Base-by-base conservation (phyloP, 805 yeast genomes). In the Metschnikowia cubensis region DNA sequence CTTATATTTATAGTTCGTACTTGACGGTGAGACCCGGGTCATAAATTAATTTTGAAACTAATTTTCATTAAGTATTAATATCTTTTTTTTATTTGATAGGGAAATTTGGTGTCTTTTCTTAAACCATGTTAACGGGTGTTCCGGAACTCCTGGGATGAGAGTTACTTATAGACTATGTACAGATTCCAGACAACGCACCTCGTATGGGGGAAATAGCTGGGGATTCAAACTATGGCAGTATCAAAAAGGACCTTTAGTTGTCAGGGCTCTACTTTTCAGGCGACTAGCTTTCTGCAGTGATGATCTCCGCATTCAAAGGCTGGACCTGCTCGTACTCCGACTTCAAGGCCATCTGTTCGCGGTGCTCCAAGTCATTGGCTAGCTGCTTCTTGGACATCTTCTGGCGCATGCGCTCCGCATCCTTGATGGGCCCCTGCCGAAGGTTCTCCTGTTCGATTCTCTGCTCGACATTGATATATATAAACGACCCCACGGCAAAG, bases 341-440 rank as follows among this genome's bases (percentile, higher is more conserved):
- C 56, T 77, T 73, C 58, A 87, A 74, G 53, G 77, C 76, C 58
- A 77, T 77, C 61, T 87, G 94, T 45, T 78, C 74, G 51, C 76
- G 79, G 61, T 86, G 89, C 54, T 87, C 95, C 42, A 73, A 66
- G 50, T 81, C 74, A 64, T 87, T 87, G 38, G 78, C 67, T 48
- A 63, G 49, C 55, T 73, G 75, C 56, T 79, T 83, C 58, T 67
- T 68, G 49, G 63, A 55, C 60, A 72, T 62, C 54, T 69, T 65
- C 58, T 69, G 67, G 55, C 62, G 75, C 52, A 85, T 65, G 50
- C 95, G 71, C 52, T 74, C 80, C 2, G 90, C 89, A 64, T 89
- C 96, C 59, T 87, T 87, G 59, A 87, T 81, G 4, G 96, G 96
- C 0, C 96, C 96, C 59, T 81, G 87, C 60, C 85, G 84, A 42